These are phyloP conservation scores for Tripterygium wilfordii DNA, from an alignment of 177 flowering plant species.

Conservation along the genomic window DNA sequence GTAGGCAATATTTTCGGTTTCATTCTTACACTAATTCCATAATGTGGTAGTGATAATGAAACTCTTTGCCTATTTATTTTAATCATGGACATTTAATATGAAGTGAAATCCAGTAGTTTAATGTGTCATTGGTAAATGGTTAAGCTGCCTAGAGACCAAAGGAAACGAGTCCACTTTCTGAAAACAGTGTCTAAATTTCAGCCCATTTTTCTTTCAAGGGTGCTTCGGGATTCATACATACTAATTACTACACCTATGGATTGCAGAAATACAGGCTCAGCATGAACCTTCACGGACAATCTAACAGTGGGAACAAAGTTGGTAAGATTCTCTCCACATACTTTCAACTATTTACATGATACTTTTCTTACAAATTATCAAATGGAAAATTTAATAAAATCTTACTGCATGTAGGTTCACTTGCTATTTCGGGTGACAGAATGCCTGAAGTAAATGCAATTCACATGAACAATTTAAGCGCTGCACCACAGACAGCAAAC, in stretches of 20 bases:
- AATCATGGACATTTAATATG: too few relatives aligned
- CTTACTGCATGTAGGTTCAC: conserved; percentile 18
- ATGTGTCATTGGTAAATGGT: too few relatives aligned
- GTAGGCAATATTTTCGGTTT: too few relatives aligned
- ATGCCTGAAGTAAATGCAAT: conserved; percentile 44
- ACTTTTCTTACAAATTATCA: background rate
- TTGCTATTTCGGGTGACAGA: conserved; percentile 39
- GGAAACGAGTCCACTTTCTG: too few relatives aligned
- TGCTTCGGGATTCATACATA: background rate
- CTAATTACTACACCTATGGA: background rate
- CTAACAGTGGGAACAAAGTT: conserved; percentile 44
- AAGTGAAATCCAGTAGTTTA: too few relatives aligned
- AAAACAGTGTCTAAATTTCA: too few relatives aligned
- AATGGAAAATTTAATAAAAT: background rate
- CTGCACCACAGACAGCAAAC: conserved; percentile 44
- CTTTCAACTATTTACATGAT: background rate
- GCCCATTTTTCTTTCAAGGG: too few relatives aligned
- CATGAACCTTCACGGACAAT: conserved; percentile 73
- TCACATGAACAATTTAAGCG: conserved; percentile 36
- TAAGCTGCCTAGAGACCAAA: too few relatives aligned
- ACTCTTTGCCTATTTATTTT: too few relatives aligned
- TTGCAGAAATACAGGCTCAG: conserved; percentile 87
- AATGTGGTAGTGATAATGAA: too few relatives aligned
- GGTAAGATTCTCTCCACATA: conserved; percentile 34
- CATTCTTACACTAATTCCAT: too few relatives aligned